Base-by-base conservation (phyloP, 768 basidiomycete genomes). In the Mrakia frigida region DNA sequence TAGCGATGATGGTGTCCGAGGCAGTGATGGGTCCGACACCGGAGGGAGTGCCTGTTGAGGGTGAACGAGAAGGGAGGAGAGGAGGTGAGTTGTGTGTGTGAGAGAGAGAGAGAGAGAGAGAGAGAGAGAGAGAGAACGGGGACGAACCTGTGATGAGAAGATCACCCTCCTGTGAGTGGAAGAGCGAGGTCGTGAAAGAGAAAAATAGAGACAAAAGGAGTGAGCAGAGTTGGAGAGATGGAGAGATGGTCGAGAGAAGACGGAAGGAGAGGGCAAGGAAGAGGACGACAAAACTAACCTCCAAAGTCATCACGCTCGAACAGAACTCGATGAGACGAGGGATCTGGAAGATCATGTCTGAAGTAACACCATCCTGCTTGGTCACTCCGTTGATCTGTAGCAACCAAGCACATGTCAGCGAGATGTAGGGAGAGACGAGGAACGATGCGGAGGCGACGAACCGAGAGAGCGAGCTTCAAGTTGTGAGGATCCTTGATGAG, bases 241-340 rank as follows among this genome's bases (percentile, higher is more conserved):
- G 43, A 60, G 39, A 6, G 65, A 71, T 35, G 63, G 6, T 6
- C 21, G n/a, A 31, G 13, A 14, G 37, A 33, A 23, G 23, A 63
- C 35, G 3, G n/a, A 50, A 11, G 28, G 43, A 56, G 28, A 2
- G 53, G 28, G 65, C 23, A 16, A 0, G 9, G 35, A 14, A 11
- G 10, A 39, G 0, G 46, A 81, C 69, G 43, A 81, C 18, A 81
- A 56, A 67, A 78, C 85, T 80, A 72, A 91, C 94, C 87, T 97
- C 94, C n/a, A 99, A 87, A 0, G 91, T 90, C 94, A 98, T 97
- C 83, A 99, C 95, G 6, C 93, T 92, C 2, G 94, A 96, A 74
- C 96, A 87, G 81, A 96, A 94, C 79, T 91, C 89, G 79, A 98
- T 91, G 70, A 98, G 86, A 31, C 88, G 86, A 1, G 94, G 93